phyloP scores from a whole-genome alignment of 129 eudicot species.

The Solidago caesia region DNA sequence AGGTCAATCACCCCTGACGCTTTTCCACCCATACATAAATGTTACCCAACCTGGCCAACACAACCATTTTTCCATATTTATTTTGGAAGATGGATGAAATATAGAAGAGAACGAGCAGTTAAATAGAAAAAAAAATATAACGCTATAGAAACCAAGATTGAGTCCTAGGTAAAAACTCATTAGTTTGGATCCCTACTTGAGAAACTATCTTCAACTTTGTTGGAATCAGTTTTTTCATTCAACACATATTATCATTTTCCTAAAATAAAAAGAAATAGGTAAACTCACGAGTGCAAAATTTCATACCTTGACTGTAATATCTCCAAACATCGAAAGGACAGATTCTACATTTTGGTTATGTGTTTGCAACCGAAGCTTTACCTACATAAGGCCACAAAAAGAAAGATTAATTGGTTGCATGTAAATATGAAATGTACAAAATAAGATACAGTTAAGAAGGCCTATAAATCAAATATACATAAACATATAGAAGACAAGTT shows the following conservation, averaged over 20 bases:
- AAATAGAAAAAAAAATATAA: background rate
- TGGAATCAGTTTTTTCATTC: no score
- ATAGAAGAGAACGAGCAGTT: constrained; percentile 11
- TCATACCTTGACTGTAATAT: constrained; percentile 69
- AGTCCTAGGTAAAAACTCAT: background rate
- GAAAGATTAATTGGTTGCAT: constrained; percentile 7
- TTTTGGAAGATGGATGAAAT: background rate
- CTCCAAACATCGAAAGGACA: constrained; percentile 73
- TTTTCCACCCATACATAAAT: no score
- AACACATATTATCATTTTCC: no score
- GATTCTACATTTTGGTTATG: constrained; percentile 90
- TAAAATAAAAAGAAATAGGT: no score
- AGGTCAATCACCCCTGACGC: no score
- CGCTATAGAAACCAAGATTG: constrained; percentile 1
- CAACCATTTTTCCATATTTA: no score
- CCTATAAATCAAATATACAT: background rate
- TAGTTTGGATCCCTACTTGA: no score
- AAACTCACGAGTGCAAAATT: background rate
- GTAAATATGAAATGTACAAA: constrained; percentile 6
- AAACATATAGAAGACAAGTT: no score
- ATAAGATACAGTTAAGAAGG: background rate
- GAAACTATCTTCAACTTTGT: no score
- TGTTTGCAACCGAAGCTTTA: constrained; percentile 83
- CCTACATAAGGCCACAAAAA: constrained; percentile 41
- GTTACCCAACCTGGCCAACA: no score